Percentiles rank a stretch among this genome's conserved stretches.
These are phyloP conservation scores for Ramaria rubella DNA, from an alignment of 768 basidiomycete species.

Conservation along the genomic window DNA sequence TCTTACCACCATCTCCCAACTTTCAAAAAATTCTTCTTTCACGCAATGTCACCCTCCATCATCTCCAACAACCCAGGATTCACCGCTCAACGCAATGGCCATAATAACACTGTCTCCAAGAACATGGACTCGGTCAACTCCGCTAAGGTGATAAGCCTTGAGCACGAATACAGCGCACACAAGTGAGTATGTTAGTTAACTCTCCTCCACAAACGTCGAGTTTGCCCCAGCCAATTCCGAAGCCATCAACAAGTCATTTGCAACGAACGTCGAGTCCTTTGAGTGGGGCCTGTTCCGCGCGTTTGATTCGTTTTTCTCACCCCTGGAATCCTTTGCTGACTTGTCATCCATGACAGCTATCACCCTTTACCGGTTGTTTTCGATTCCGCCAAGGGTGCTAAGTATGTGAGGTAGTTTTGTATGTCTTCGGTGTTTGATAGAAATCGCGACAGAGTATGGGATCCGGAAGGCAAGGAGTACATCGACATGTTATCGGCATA, in stretches of 20 bases:
- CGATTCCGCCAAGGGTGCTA: conserved; percentile 81
- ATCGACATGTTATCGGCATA: conserved; percentile 98
- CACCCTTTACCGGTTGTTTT: conserved; percentile 95
- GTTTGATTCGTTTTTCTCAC: conserved; percentile 4
- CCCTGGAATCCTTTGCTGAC: conserved; percentile 15
- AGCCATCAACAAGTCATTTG: conserved; percentile 2
- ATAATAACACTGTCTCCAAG: neutral
- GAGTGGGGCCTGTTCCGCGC: conserved; percentile 6
- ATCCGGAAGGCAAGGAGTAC: conserved; percentile 91
- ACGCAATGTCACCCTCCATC: conserved; percentile 7
- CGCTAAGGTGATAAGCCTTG: conserved; percentile 69
- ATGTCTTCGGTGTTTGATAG: conserved; percentile 14
- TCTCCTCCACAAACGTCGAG: neutral
- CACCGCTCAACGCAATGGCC: neutral
- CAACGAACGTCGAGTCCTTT: conserved; percentile 10
- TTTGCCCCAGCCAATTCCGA: neutral
- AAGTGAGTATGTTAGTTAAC: conserved; percentile 52
- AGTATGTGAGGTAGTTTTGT: conserved; percentile 49
- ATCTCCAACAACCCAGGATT: neutral
- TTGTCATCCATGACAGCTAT: conserved; percentile 63
- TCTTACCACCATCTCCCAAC: neutral
- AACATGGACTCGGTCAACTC: conserved; percentile 35
- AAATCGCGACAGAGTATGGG: conserved; percentile 65
- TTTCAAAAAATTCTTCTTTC: neutral
- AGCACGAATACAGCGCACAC: conserved; percentile 80